Conservation (phyloP, 768 basidiomycete species). For the Antrodiella citrinella region DNA sequence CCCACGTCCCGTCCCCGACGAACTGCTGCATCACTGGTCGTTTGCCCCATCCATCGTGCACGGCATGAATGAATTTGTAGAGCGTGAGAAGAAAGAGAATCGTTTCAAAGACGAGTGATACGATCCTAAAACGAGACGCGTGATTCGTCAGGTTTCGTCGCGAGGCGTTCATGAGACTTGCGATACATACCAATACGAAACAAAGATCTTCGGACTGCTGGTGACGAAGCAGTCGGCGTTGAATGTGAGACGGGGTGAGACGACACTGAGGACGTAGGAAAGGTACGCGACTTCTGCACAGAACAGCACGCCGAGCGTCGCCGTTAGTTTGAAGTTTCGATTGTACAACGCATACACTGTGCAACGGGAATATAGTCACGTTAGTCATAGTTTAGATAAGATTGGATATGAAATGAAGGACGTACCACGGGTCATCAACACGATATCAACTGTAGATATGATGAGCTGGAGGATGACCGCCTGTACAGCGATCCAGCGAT, state of each 20-base stretch:
- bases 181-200: slow-evolving; percentile 16
- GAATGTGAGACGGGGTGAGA: slow-evolving; percentile 16
- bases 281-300: slow-evolving; percentile 11
- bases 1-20: slow-evolving; percentile 21
- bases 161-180: too few relatives aligned
- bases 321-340: slow-evolving; percentile 9
- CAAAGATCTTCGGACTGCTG: slow-evolving; percentile 14
- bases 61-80: slow-evolving; percentile 14
- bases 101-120: slow-evolving; percentile 19
- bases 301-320: slow-evolving; percentile 12
- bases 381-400: not conserved
- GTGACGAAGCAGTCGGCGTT: slow-evolving; percentile 19
- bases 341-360: slow-evolving; percentile 19
- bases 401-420: too few relatives aligned
- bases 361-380: not conserved
- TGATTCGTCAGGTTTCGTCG: too few relatives aligned
- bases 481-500: slow-evolving; percentile 16
- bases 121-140: slow-evolving; percentile 16
- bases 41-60: slow-evolving; percentile 17
- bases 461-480: slow-evolving; percentile 15
- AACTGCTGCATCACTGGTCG: slow-evolving; percentile 18
- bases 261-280: slow-evolving; percentile 14
- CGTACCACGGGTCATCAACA: slow-evolving; percentile 19
- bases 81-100: slow-evolving; percentile 18
- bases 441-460: slow-evolving; percentile 19